Evolutionary conservation across 2,329 filamentous ascomycete genomes (phyloP), one percentile per base, ranked within the genome.

Genomic region (Aspergillus aculeatus): DNA sequence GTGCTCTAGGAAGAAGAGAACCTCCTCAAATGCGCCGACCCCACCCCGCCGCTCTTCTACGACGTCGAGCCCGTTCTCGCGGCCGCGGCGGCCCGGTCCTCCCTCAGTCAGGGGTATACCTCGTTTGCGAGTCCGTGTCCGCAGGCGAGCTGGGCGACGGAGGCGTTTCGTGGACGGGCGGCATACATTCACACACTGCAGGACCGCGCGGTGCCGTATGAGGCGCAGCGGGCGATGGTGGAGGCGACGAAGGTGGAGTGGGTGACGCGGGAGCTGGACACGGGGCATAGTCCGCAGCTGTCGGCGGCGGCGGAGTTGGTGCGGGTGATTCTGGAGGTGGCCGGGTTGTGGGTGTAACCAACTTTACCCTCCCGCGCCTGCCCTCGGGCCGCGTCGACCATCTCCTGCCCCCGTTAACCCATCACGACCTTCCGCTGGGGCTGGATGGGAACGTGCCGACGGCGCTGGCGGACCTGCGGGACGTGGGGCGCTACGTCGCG

Each of bases 401-500:
- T 12, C 11, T 9, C 31, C 11, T 12, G 9, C 31, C 31, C 7
- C 23, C 23, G 1, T 3, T 3, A 23, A 5, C 31, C 9, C 31
- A 32, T 2, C 7, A 32, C 9, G 31, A 32, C 31, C 3, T 32
- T 2, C 3, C 31, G 7, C 11, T 32, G 11, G 31, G 31, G 7
- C 31, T 6, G 3, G 75, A 78, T 57, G 82, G 81, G 0, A 69
- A 77, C 4, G 62, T 68, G 0, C 71, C 69, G 0, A 75, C 63
- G 21, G 71, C 75, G 0, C 53, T 82, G 10, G 80, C 76, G 0
- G 79, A 83, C 62, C 52, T 78, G 19, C 64, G 75, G 2, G 83
- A 85, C 60, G 72, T 84, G 44, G 83, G 83, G 0, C 64, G 59
- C 3, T 83, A 77, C 57, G 77, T 80, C 1, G 81, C 79, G 0